Evolutionary conservation across 148 eudicot species (phyloP), one percentile per base, ranked within the genome.

Genomic region (Camellia japonica): DNA sequence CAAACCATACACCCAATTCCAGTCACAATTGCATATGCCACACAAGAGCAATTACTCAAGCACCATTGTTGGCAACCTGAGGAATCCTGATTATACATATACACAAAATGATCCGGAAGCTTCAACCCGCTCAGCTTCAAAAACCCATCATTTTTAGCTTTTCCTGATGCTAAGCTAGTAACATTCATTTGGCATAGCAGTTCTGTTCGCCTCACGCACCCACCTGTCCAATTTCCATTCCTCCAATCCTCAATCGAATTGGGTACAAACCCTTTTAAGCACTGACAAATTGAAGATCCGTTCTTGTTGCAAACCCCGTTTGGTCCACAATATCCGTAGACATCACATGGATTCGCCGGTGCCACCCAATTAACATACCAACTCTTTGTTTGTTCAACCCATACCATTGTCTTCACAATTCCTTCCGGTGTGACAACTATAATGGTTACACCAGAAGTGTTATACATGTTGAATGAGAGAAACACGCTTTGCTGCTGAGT

Each of bases 1-100:
- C 90, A 90, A 30, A 43, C 63, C 89, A 90, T 82, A 43, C 90
- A 90, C 6, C 87, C 86, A 14, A 86, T 70, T 12, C 81, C 84
- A 16, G 41, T 55, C 63, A 60, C 71, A 85, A 64, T 85, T 7
- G 90, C 77, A 79, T 82, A 88, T 38, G 87, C 88, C 60, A 79
- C n/a, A 30, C 93, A 88, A 0, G 87, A 82, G 54, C 93, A 90
- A 2, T 80, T 81, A 3, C 38, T 78, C 73, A 58, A 13, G 76
- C 93, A 88, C 71, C 68, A 52, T 1, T 14, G 74, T 38, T 15
- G 12, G 62, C 91, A 90, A 1, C 68, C 75, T 2, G 51, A 52
- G 8, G 51, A 30, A 2, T 11, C 41, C 63, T 54, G 61, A 76
- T 81, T 68, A 58, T 16, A 83, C 81, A 58, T 42, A 14, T 72